Base-by-base conservation (phyloP, 805 yeast genomes). In the Saturnispora silvae region DNA sequence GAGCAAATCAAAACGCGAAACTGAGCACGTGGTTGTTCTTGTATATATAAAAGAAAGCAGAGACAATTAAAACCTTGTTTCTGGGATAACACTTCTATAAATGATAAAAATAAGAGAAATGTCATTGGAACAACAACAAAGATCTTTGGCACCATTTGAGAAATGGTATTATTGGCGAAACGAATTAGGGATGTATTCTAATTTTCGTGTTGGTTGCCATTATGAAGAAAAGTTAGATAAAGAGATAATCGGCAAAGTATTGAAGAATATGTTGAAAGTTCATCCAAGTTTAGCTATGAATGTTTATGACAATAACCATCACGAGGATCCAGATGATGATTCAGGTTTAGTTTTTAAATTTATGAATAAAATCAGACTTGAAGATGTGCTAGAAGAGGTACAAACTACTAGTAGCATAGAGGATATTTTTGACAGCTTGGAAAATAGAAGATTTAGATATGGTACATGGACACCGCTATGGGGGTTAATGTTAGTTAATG, bases 221-320 rank as follows among this genome's bases (percentile, higher is more conserved):
- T 43, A 40, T 24, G n/a, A 22, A 4, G 20, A 22, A 16, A 35
- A 41, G 15, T 30, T 43, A 3, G 24, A 30, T 3, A 24, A 31
- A 14, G 31, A 35, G 25, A 23, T 33, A 4, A 34, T 43, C 9
- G 42, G 19, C 26, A 14, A 38, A 27, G 32, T 45, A 10, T 18
- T 42, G 6, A 28, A 35, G 4, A 10, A 17, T 8, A 32, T 55
- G 36, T 38, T 49, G 4, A 26, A 33, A 3, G 35, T 37, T 15
- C 46, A 47, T 26, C 31, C 48, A 2, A 47, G 45, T 33, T 40
- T 53, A 8, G 47, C 54, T 2, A 31, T 42, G 33, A 40, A 43
- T 33, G 40, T 40, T 23, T 39, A 42, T 28, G 9, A 22, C 5
- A 34, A 25, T 5, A 25, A 37, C n/a, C 28, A 23, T 18, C 10